Evolutionary conservation across 805 yeast species (phyloP).

Genomic region (Kazachstania psychrophila): DNA sequence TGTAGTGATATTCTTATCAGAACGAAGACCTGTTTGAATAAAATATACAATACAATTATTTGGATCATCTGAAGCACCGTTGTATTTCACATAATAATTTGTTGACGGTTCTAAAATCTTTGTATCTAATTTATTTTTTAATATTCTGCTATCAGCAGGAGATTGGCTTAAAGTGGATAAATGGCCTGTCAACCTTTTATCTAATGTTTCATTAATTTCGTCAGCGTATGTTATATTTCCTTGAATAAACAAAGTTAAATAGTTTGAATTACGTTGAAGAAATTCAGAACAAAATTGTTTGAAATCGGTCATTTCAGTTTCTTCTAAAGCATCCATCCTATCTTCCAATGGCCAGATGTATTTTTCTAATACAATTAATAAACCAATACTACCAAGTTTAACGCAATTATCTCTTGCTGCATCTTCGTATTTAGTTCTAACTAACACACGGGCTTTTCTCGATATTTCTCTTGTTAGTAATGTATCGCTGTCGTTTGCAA

Average conservation of each 20-base stretch:
- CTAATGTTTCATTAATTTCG: conserved; percentile 18
- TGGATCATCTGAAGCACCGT: conserved; percentile 38
- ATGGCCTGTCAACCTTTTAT: conserved; percentile 25
- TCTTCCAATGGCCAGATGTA: conserved; percentile 46
- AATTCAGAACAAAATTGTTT: conserved; percentile 25
- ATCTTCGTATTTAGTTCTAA: conserved; percentile 40
- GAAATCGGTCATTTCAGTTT: conserved; percentile 33
- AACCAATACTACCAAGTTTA: conserved; percentile 40
- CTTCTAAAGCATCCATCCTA: conserved; percentile 48
- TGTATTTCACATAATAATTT: conserved; percentile 29
- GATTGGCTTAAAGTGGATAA: conserved; percentile 5
- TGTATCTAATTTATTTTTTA: conserved; percentile 28
- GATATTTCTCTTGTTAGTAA: conserved; percentile 30
- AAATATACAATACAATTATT: conserved; percentile 45
- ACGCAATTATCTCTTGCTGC: conserved; percentile 39
- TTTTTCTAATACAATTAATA: conserved; percentile 47
- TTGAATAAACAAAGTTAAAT: conserved; percentile 38
- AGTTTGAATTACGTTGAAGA: conserved; percentile 15
- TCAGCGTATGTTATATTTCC: conserved; percentile 37
- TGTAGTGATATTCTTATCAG: conserved; percentile 28
- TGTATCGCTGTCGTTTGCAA: conserved; percentile 5
- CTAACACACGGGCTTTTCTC: conserved; percentile 38
- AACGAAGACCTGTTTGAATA: conserved; percentile 47
- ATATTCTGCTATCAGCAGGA: not conserved
- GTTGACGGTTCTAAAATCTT: conserved; percentile 31